Conservation (phyloP, 768 basidiomycete genomes). For the Strobilomyces confusus region DNA sequence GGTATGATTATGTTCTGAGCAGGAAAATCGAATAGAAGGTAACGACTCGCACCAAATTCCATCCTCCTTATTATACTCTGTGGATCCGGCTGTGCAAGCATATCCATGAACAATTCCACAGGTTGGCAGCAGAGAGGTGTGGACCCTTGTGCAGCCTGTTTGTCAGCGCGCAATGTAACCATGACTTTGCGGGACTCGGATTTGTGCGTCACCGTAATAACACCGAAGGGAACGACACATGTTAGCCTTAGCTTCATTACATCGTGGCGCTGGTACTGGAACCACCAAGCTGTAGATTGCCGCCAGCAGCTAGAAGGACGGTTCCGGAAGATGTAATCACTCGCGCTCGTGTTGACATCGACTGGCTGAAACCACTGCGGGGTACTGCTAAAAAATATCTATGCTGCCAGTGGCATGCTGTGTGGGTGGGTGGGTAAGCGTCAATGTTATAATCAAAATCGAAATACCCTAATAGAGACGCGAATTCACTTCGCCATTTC, state of each 20-base stretch:
- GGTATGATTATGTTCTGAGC: not conserved
- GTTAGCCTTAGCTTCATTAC: slow-evolving; percentile 1
- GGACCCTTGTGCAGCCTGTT: slow-evolving; percentile 3
- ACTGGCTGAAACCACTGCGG: not conserved
- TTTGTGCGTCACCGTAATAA: not conserved
- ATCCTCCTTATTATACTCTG: slow-evolving; percentile 14
- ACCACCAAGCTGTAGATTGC: slow-evolving; percentile 21
- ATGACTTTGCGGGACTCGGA: not conserved
- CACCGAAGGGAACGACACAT: not conserved
- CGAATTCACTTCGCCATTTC: not conserved
- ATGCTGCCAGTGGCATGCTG: not conserved
- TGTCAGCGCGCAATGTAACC: not conserved
- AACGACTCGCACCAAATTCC: not conserved
- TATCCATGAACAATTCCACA: slow-evolving; percentile 15
- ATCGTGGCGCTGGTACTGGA: slow-evolving; percentile 11
- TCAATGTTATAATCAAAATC: not conserved
- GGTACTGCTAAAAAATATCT: not conserved
- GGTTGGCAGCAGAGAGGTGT: slow-evolving; percentile 17
- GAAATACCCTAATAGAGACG: not conserved
- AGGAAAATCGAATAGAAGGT: not conserved
- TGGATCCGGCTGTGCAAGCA: slow-evolving; percentile 8
- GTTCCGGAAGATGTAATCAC: not conserved
- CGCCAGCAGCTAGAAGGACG: too few species aligned
- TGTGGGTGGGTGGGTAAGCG: not conserved
- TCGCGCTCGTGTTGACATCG: not conserved